Base-by-base conservation (phyloP, 352 stramenopile genomes). In the Pythium aquatile region DNA sequence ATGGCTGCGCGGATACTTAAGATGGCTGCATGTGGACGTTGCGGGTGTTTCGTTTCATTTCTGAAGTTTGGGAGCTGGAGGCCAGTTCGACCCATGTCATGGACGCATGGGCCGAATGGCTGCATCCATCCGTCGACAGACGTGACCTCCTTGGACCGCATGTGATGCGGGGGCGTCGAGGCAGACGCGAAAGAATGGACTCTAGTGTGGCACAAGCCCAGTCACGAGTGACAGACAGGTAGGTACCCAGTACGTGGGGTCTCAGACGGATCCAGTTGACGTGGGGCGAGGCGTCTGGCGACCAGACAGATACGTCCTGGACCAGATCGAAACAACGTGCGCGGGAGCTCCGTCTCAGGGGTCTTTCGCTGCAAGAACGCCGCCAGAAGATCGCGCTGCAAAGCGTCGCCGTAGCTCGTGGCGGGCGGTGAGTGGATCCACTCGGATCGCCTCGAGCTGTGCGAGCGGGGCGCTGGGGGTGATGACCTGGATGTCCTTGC, bases 401-500 rank as follows among this genome's bases (percentile, higher is more conserved):
- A 81, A 51, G 0, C 72, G 74, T 28, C 70, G 68, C 9, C 74
- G 73, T 10, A 91, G 48, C 55, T 93, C 85, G 35, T 68, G 74
- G 29, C 71, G 76, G 2, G 80, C 69, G 44, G 83, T 54, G 37
- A 90, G 11, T 40, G 40, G 59, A 42, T 91, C 80, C n/a, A 94
- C 73, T 11, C 77, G 80, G 11, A 73, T 70, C 5, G 78, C 85
- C 33, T 93, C 83, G 1, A 94, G 70, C n/a, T 85, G 85, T 7
- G 73, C 73, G 9, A 78, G 73, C 16, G 83, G 61, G 10, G 67
- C 24, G 0, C 78, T 82, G 28, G 69, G 78, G 5, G 77, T 88
- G 9, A 74, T 79, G 30, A 94, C 65, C 44, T 88, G 76, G 32
- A 91, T 78, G 49, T 90, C 74, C 17, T 85, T 84, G 32, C 81